phyloP scores from a whole-genome alignment of 257 asterid genomes.

The Cynanchum wilfordii region DNA sequence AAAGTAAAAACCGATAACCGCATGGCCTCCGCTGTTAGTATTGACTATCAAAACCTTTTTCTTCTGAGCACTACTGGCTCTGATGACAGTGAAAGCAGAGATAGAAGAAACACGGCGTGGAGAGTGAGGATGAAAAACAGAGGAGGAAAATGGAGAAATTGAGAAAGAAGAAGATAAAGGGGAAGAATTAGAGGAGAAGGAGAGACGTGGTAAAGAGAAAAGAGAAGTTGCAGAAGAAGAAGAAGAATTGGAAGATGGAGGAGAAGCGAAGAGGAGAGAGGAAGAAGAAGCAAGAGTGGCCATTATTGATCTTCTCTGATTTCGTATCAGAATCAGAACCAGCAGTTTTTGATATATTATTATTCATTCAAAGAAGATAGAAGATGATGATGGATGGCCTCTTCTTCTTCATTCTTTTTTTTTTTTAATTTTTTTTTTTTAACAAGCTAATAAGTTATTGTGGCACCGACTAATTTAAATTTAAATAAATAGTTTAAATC shows the following conservation, averaged over 20 bases:
- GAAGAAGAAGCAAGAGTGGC: conserved; percentile 57
- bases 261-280: conserved; percentile 43
- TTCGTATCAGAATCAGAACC: conserved; percentile 15
- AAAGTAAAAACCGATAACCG: conserved; percentile 85
- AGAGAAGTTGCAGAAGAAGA: conserved; percentile 40
- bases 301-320: conserved; percentile 35
- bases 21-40: conserved; percentile 90
- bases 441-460: too few relatives aligned
- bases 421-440: too few relatives aligned
- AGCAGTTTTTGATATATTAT: conserved; percentile 15
- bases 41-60: conserved; percentile 78
- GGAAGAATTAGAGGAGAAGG: conserved; percentile 27
- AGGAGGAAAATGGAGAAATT: conserved; percentile 44
- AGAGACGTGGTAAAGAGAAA: conserved; percentile 30
- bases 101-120: conserved; percentile 26
- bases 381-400: not conserved
- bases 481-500: too few relatives aligned
- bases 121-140: conserved; percentile 23
- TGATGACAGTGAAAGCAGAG: conserved; percentile 45
- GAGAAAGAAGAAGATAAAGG: conserved; percentile 61
- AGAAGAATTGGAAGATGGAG: conserved; percentile 34
- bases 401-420: not conserved
- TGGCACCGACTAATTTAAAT: too few relatives aligned
- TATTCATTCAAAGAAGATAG: not conserved
- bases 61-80: conserved; percentile 50